Evolutionary conservation across 768 basidiomycete genomes (phyloP), one percentile per base, ranked within the genome.

Genomic region (Coprinopsis strossmayeri): DNA sequence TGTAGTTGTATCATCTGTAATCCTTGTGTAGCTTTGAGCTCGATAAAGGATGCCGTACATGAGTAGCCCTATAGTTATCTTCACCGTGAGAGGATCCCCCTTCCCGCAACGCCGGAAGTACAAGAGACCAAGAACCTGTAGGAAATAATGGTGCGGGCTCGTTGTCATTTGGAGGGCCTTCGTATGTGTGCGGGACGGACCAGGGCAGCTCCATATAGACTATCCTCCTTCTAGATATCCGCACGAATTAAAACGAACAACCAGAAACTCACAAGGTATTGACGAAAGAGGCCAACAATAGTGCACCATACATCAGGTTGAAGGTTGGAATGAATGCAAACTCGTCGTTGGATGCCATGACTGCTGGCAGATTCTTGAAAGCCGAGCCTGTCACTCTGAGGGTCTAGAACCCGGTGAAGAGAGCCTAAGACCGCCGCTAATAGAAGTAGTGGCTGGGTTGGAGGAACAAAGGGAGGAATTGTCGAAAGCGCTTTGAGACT

Each of bases 201-300:
- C 24, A 50, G 43, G 18, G 49, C 21, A 10, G 43, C 34, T 13
- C 49, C 49, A 28, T 35, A 50, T 18, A 50, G 40, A 34, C 49
- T 50, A 26, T 9, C 11, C 3, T 18, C n/a, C 18, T 15, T 9
- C 18, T 18, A 17, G 34, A 7, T n/a, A 5, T 37, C 10, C n/a
- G 25, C 23, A 2, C 10, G 25, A 45, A 42, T 42, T 5, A 23
- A 25, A 42, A 9, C 21, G 40, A n/a, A n/a, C n/a, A n/a, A n/a
- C n/a, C n/a, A n/a, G n/a, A n/a, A n/a, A 42, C 40, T 5, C 41
- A 25, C 49, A 50, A 50, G n/a, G 42, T 50, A n/a, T 50, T 44
- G 42, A 50, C 38, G 11, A 50, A 35, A n/a, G 42, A 21, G 9
- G 49, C 49, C 5, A 45, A n/a, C 7, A 50, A 25, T 24, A 44